A percentile compares a stretch with the other conserved stretches of the same genome.
Conservation (phyloP, 805 yeast genomes). For the Ogataea trehaloabstinens region DNA sequence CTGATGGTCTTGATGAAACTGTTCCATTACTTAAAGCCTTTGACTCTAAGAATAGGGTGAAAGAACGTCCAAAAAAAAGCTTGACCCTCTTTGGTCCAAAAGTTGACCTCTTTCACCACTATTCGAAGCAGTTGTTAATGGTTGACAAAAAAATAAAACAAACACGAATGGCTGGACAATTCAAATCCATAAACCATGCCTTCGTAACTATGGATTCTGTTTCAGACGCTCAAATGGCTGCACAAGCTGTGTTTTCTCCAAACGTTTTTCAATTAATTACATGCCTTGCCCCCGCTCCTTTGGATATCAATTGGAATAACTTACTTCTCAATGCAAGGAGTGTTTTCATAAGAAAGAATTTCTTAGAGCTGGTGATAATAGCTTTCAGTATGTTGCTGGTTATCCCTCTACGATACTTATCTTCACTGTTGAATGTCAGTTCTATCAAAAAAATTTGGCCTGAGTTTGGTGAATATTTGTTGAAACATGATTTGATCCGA, state of each 20-base stretch:
- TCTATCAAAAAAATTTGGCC: constrained; percentile 60
- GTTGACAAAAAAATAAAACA: constrained; percentile 40
- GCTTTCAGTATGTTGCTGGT: constrained; percentile 50
- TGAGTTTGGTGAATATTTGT: constrained; percentile 50
- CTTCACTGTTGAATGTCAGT: constrained; percentile 54
- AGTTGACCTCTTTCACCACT: constrained; percentile 33
- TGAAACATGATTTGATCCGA: constrained; percentile 49
- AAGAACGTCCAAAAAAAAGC: constrained; percentile 23
- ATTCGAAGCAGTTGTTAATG: constrained; percentile 33
- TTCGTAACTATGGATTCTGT: constrained; percentile 93
- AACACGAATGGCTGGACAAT: constrained; percentile 32
- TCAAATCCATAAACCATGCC: constrained; percentile 45
- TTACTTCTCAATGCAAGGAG: constrained; percentile 40
- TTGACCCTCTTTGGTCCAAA: constrained; percentile 26
- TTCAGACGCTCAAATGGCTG: constrained; percentile 95
- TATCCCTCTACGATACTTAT: constrained; percentile 54
- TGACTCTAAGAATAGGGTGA: constrained; percentile 13
- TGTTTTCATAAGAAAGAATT: constrained; percentile 33
- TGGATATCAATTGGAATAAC: constrained; percentile 83
- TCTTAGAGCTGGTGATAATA: constrained; percentile 38
- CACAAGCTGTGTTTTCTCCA: constrained; percentile 93
- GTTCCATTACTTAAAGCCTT: constrained; percentile 22
- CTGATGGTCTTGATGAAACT: constrained; percentile 6
- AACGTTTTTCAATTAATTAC: constrained; percentile 81
- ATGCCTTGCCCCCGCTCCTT: constrained; percentile 91